Evolutionary conservation across 179 eudicot genomes (phyloP).

Genomic region (Camellia oleifera): DNA sequence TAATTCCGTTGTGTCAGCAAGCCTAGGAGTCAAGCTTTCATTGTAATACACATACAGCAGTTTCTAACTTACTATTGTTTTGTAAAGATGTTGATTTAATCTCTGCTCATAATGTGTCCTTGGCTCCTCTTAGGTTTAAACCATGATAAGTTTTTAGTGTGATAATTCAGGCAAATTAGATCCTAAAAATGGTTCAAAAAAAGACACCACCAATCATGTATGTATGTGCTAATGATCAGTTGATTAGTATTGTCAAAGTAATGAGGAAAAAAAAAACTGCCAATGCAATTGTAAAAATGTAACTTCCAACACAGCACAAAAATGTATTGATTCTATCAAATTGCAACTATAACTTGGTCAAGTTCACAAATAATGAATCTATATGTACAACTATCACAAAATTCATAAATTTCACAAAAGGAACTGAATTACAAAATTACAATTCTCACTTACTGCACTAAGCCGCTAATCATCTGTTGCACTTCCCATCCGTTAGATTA

Average conservation of each 20-base stretch:
- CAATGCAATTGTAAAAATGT: neutral
- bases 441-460: neutral
- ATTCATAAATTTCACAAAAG: conserved; percentile 6
- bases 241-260: neutral
- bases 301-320: neutral
- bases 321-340: neutral
- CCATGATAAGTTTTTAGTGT: neutral
- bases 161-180: neutral
- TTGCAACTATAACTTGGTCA: neutral
- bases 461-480: neutral
- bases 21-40: too few species aligned
- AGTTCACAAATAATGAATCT: neutral
- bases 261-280: neutral
- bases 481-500: too few species aligned
- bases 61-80: too few species aligned
- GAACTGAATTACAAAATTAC: neutral
- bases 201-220: neutral
- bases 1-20: too few species aligned
- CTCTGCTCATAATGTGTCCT: neutral
- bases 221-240: neutral
- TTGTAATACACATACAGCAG: too few species aligned
- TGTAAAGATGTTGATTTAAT: neutral
- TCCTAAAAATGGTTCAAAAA: neutral
- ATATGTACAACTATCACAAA: neutral
- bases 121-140: neutral